phyloP scores from a whole-genome alignment of 108 stramenopile species.

The Cyclostephanos invisitatus region DNA sequence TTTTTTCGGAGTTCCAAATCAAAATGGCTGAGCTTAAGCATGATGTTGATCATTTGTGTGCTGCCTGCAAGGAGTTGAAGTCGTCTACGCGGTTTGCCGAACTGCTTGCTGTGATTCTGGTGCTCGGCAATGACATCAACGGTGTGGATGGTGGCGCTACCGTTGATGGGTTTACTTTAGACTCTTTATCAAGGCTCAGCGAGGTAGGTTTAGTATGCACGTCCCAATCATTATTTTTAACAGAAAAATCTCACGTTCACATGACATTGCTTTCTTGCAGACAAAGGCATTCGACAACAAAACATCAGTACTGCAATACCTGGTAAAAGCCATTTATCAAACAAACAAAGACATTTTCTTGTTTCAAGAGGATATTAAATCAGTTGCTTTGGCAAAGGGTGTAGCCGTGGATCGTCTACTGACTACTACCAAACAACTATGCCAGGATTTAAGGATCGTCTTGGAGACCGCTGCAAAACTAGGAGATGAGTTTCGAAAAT shows the following conservation, averaged over 20 bases:
- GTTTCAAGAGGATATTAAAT: slow-evolving; percentile 62
- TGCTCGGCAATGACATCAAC: slow-evolving; percentile 87
- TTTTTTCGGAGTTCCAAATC: slow-evolving; percentile 60
- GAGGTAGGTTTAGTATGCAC: slow-evolving; percentile 50
- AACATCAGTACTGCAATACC: slow-evolving; percentile 90
- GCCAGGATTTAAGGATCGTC: slow-evolving; percentile 50
- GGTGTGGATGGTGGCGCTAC: slow-evolving; percentile 64
- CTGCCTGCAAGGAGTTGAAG: slow-evolving; percentile 76
- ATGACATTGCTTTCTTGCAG: slow-evolving; percentile 16
- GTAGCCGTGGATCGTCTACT: slow-evolving; percentile 61
- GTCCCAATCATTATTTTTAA: neutral
- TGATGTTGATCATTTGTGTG: slow-evolving; percentile 48
- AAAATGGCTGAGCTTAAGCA: slow-evolving; percentile 61
- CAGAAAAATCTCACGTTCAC: neutral
- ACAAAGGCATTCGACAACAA: slow-evolving; percentile 95
- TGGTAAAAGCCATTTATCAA: slow-evolving; percentile 63
- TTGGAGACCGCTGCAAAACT: slow-evolving; percentile 52
- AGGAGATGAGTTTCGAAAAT: slow-evolving; percentile 51
- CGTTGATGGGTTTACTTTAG: slow-evolving; percentile 88
- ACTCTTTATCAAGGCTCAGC: slow-evolving; percentile 86
- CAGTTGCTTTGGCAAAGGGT: slow-evolving; percentile 54
- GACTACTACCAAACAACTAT: slow-evolving; percentile 50
- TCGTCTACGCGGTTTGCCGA: slow-evolving; percentile 60
- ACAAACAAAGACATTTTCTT: slow-evolving; percentile 58
- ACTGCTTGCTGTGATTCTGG: slow-evolving; percentile 78